phyloP scores from a whole-genome alignment of 352 stramenopile genomes.

The Globisporangium nunn region DNA sequence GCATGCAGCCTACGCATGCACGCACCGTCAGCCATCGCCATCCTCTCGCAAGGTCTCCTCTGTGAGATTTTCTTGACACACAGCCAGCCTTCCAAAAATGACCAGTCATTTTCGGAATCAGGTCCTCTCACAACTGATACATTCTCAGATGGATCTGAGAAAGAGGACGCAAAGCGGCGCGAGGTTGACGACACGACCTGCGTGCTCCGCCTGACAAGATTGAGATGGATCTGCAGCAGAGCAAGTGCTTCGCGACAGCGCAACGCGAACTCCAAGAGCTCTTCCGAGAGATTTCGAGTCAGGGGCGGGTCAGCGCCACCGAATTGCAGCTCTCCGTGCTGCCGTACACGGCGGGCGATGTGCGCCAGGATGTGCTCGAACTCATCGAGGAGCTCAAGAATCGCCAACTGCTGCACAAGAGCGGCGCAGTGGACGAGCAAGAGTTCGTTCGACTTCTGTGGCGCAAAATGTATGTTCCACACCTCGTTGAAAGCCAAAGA shows the following conservation, averaged over 20 bases:
- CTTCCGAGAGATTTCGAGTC: constrained; percentile 44
- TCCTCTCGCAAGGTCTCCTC: no score
- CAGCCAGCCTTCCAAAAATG: no score
- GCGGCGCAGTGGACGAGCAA: constrained; percentile 35
- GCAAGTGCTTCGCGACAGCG: constrained; percentile 29
- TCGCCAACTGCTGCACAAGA: constrained; percentile 18
- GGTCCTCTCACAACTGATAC: no score
- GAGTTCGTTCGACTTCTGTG: constrained; percentile 61
- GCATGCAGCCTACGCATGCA: constrained; percentile 22
- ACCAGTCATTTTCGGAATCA: no score
- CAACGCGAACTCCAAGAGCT: constrained; percentile 51
- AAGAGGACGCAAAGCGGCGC: no score
- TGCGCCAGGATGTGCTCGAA: constrained; percentile 38
- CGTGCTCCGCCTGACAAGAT: no score
- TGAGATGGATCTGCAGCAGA: constrained; percentile 45
- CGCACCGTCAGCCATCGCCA: constrained; percentile 15
- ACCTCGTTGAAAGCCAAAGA: constrained; percentile 29
- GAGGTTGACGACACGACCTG: no score
- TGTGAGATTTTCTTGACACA: no score
- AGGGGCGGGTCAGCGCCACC: constrained; percentile 30
- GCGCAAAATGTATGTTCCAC: constrained; percentile 57
- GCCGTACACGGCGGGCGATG: constrained; percentile 55
- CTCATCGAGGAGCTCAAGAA: constrained; percentile 40
- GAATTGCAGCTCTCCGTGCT: constrained; percentile 46
- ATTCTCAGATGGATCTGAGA: no score